Percentiles rank a stretch among this genome's conserved stretches.
Evolutionary conservation across 148 eudicot genomes (phyloP).

Genomic region (Simmondsia chinensis): DNA sequence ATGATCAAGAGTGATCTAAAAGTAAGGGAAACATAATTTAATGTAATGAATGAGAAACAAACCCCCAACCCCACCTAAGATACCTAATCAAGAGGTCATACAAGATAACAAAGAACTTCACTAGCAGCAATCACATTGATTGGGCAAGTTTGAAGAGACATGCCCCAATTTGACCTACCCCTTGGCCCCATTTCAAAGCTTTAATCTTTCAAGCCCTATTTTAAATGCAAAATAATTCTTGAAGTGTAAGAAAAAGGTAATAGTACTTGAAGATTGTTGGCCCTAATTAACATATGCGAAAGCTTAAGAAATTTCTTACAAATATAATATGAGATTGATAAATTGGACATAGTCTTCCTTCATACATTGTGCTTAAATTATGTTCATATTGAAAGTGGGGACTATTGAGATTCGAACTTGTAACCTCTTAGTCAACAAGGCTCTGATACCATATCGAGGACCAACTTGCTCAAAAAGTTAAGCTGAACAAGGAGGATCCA

Average conservation of each 20-base stretch:
- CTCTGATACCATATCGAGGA: no score
- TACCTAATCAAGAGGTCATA: constrained; percentile 13
- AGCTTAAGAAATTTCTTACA: constrained; percentile 4
- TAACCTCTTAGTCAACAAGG: no score
- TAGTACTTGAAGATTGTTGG: background rate
- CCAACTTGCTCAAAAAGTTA: no score
- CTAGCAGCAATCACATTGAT: constrained; percentile 3
- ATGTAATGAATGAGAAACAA: background rate
- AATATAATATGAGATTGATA: no score
- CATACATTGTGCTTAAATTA: no score
- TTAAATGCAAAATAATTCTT: constrained; percentile 1
- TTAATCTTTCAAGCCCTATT: constrained; percentile 7
- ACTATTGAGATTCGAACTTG: no score
- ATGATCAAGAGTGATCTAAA: background rate
- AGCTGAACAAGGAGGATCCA: no score
- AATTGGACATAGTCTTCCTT: no score
- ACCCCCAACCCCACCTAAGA: constrained; percentile 5
- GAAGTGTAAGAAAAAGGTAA: constrained; percentile 2
- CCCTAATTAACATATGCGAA: constrained; percentile 3
- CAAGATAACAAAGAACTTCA: constrained; percentile 1
- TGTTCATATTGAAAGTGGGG: no score
- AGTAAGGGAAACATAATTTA: constrained; percentile 6
- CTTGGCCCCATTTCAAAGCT: constrained; percentile 13
- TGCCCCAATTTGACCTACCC: constrained; percentile 21
- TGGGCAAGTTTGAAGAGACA: constrained; percentile 13